phyloP scores from a whole-genome alignment of 805 yeast species.

The Suhomyces sp. region DNA sequence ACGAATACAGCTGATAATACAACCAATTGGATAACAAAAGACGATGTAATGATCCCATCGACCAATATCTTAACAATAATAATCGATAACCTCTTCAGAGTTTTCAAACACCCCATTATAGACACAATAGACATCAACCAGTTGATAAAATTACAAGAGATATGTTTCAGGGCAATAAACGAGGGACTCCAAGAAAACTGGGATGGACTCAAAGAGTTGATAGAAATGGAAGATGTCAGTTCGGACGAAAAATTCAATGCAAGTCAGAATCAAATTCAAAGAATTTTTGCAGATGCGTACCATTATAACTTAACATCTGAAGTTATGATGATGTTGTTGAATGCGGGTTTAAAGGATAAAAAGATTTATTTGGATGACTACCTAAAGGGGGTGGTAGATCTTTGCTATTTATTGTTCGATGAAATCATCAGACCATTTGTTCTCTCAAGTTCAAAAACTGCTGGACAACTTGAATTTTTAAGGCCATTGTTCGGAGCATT shows the following conservation, averaged over 20 bases:
- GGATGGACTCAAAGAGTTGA: slow-evolving; percentile 14
- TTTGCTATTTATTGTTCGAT: slow-evolving; percentile 11
- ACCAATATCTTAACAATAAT: slow-evolving; percentile 11
- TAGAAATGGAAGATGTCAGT: background rate
- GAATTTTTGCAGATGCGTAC: slow-evolving; percentile 2
- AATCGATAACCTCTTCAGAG: slow-evolving; percentile 26
- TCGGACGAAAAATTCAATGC: slow-evolving; percentile 1
- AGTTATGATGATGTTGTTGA: slow-evolving; percentile 41
- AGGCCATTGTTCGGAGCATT: slow-evolving; percentile 12
- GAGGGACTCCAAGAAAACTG: slow-evolving; percentile 17
- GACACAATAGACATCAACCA: slow-evolving; percentile 15
- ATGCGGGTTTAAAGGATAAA: slow-evolving; percentile 41
- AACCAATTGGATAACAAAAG: slow-evolving; percentile 8
- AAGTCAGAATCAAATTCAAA: background rate
- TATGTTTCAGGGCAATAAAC: slow-evolving; percentile 27
- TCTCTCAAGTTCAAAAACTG: background rate
- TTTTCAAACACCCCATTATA: slow-evolving; percentile 17
- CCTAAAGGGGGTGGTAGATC: slow-evolving; percentile 39
- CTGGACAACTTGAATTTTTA: slow-evolving; percentile 1
- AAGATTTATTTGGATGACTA: slow-evolving; percentile 47
- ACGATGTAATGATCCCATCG: slow-evolving; percentile 2
- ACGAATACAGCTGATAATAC: slow-evolving; percentile 20
- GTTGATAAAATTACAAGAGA: slow-evolving; percentile 21
- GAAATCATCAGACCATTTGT: slow-evolving; percentile 1
- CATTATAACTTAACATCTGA: slow-evolving; percentile 25